phyloP scores from a whole-genome alignment of 768 basidiomycete species.

The Rhodotorula kratochvilovae region DNA sequence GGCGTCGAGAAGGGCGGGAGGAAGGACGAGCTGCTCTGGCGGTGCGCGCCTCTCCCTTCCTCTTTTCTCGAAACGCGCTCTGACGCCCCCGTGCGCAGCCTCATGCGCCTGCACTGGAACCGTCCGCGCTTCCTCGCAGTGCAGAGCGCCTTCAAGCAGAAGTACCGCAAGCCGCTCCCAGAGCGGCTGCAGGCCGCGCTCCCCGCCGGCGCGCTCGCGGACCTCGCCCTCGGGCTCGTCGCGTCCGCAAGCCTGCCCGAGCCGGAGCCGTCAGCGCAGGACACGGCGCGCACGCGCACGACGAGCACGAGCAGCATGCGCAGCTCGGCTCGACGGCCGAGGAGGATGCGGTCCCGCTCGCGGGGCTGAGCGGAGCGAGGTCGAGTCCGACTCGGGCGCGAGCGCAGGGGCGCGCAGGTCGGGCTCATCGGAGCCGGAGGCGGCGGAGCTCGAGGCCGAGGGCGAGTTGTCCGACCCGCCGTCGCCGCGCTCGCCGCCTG shows the following conservation, averaged over 20 bases:
- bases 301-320: slow-evolving; percentile 18
- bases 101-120: slow-evolving; percentile 31
- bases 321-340: slow-evolving; percentile 13
- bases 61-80: background rate
- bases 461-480: slow-evolving; percentile 37
- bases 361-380: background rate
- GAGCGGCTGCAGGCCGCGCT: background rate
- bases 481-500: slow-evolving; percentile 28
- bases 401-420: background rate
- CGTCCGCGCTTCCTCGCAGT: slow-evolving; percentile 23
- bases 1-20: slow-evolving; percentile 11
- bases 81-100: background rate
- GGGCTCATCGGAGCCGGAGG: background rate
- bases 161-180: slow-evolving; percentile 13
- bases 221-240: slow-evolving; percentile 11
- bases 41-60: slow-evolving; percentile 7
- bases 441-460: slow-evolving; percentile 23
- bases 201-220: background rate
- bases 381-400: background rate
- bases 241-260: slow-evolving; percentile 12
- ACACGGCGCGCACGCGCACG: slow-evolving; percentile 1
- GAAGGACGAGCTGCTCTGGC: slow-evolving; percentile 20
- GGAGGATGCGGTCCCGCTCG: background rate
- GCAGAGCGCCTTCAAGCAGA: slow-evolving; percentile 17
- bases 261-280: slow-evolving; percentile 4